Base-by-base conservation (phyloP, 441 rosid genomes). In the Populus hybrid region DNA sequence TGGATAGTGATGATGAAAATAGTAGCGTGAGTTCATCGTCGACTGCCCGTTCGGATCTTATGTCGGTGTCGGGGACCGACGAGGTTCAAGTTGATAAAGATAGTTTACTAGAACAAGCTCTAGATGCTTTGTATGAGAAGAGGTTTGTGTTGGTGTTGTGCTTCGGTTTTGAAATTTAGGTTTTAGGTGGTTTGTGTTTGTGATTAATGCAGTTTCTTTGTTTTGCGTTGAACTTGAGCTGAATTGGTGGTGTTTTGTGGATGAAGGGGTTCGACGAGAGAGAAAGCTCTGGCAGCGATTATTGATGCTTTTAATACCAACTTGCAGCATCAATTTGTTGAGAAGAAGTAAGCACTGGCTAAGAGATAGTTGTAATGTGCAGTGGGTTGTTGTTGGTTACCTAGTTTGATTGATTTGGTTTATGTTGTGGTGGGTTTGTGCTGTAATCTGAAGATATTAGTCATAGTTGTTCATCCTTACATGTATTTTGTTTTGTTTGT, bases 121-220 rank as follows among this genome's bases (percentile, higher is more conserved):
- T 96, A 2, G 99, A 96, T 87, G 95, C 90, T 80, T 81, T 94
- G 61, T 96, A 81, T 34, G 98, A 93, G 88, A 94, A 90, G 82
- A 90, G 98, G 99, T 92, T 26, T 8, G 21, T 64, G 10, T 23
- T 63, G 35, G 2, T 32, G n/a, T 80, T 36, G 0, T 32, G 42
- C 12, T 70, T 69, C 8, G 26, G 24, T 34, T 32, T 57, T 75
- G 66, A 46, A 46, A 12, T 40, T 70, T 83, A 40, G 11, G 10
- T 76, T 67, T 64, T 38, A 10, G 36, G 30, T 75, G 36, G 10
- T 73, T 67, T 42, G 12, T 63, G 14, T 14, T 36, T 68, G 28
- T 38, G 80, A 63, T 54, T 34, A 65, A 57, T 32, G 54, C 82
- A 16, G 57, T 46, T 20, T 30, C n/a, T 24, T 34, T 32, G 8